A percentile compares a stretch with the other conserved stretches of the same genome.
Conservation (phyloP, 345 rosid genomes). For the Conringia planisiliqua region DNA sequence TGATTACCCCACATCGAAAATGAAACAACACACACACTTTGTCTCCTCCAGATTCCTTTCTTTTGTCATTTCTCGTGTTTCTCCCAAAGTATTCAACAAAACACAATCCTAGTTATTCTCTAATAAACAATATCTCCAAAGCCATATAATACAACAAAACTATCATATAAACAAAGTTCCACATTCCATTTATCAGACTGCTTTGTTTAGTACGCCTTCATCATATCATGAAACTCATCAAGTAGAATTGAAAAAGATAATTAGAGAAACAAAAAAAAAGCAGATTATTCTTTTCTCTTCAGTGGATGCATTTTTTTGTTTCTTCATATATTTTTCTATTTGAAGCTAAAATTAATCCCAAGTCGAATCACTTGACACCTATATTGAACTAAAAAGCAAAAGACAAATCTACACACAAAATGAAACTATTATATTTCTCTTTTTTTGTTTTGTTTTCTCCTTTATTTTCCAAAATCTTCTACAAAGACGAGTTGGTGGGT, state of each 20-base stretch:
- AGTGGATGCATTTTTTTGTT: background rate
- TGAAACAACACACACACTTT: constrained; percentile 56
- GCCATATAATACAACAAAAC: background rate
- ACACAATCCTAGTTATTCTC: constrained; percentile 18
- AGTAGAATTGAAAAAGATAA: background rate
- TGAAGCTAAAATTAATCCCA: background rate
- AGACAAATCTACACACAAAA: constrained; percentile 24
- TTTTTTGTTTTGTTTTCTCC: background rate
- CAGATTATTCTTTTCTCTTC: background rate
- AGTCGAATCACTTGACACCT: constrained; percentile 22
- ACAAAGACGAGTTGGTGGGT: constrained; percentile 28
- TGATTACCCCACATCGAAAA: constrained; percentile 60
- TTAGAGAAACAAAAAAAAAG: background rate
- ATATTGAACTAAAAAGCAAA: constrained; percentile 32
- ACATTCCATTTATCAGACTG: too few relatives aligned
- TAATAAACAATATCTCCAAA: background rate
- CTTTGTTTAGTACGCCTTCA: too few relatives aligned
- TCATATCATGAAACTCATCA: background rate
- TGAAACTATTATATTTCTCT: background rate
- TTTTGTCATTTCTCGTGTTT: constrained; percentile 40
- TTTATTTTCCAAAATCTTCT: constrained; percentile 7
- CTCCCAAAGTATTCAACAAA: constrained; percentile 33
- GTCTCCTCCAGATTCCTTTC: constrained; percentile 62
- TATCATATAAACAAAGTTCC: background rate
- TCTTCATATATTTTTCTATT: background rate